These are phyloP conservation scores for Tulasnella sp. DNA, from an alignment of 768 basidiomycete species.

Conservation along the genomic window DNA sequence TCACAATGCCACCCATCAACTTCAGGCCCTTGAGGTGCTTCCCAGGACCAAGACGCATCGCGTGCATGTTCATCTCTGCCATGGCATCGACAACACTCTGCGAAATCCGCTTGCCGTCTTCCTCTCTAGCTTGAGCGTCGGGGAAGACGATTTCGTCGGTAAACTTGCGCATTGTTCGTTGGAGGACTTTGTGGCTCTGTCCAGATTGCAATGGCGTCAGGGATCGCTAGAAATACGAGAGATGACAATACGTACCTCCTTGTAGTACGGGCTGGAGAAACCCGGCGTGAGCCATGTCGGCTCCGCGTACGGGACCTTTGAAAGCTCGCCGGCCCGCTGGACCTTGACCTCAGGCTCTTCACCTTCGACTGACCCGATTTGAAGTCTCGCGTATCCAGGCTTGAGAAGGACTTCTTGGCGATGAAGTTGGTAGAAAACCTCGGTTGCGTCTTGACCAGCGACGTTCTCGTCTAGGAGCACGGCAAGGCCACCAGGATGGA, in stretches of 20 bases:
- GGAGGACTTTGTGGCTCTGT: constrained; percentile 61
- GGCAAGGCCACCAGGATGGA: constrained; percentile 70
- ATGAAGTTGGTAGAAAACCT: constrained; percentile 79
- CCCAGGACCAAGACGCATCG: constrained; percentile 87
- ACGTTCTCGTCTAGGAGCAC: constrained; percentile 24
- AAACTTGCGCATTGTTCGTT: constrained; percentile 66
- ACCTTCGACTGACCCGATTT: constrained; percentile 55
- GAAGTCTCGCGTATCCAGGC: constrained; percentile 63
- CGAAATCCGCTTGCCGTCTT: constrained; percentile 76
- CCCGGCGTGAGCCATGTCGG: constrained; percentile 60
- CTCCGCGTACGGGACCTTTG: constrained; percentile 76
- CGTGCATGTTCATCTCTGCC: constrained; percentile 71
- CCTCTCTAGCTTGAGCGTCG: constrained; percentile 73
- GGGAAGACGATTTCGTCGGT: constrained; percentile 64
- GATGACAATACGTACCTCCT: constrained; percentile 29
- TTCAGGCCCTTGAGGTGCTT: constrained; percentile 74
- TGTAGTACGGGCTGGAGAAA: constrained; percentile 74
- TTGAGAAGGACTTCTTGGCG: constrained; percentile 68
- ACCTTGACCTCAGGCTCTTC: constrained; percentile 50
- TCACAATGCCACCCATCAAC: constrained; percentile 66
- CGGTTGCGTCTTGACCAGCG: constrained; percentile 70
- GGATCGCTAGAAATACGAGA: background rate
- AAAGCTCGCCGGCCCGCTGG: constrained; percentile 53
- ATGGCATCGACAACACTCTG: constrained; percentile 80
- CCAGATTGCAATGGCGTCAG: background rate